Evolutionary conservation across 805 yeast genomes (phyloP), one percentile per base, ranked within the genome.

Genomic region (Isabelozyma heimii): DNA sequence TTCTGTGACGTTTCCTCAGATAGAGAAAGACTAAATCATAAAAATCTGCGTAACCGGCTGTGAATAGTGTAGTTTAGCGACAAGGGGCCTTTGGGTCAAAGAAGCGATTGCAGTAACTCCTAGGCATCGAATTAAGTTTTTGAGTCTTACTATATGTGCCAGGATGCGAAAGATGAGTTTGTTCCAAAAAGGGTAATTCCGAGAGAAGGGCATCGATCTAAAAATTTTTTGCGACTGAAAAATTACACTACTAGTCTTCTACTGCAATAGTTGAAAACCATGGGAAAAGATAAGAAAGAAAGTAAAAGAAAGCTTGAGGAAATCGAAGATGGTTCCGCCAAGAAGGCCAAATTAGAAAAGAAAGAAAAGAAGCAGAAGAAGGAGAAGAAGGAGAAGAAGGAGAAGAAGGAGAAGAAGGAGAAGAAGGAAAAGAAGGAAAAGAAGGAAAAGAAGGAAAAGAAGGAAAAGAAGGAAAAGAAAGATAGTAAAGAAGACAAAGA

Each of bases 291-390:
- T 39, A 47, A 52, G 47, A 51, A 54, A 50, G 61, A 58, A 14
- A 60, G 55, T 51, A 59, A 55, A 52, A 54, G 57, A 51, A 60
- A 59, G 51, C 38, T 49, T 37, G 57, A 47, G 20, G 51, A 27
- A 10, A 45, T 30, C 24, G 53, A 47, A 13, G 52, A 42, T 5
- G 42, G 20, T 15, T 28, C 40, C 37, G 58, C 55, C 9, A 57
- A 57, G 51, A 55, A 54, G 45, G 54, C 57, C 41, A 52, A 51
- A 35, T 49, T 47, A 44, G 54, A 47, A 13, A 67, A 68, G 58
- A 65, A 20, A 43, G 54, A 47, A n/a, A 67, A 68, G 58, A 65
- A 66, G 50, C 70, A 70, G 4, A 70, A 75, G 63, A 71, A 73
- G 52, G 72, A 69, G 0, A 69, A 70, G 62, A 68, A 67, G 51